Conservation (phyloP, 2,329 filamentous ascomycete genomes). For the Alternaria panax region DNA sequence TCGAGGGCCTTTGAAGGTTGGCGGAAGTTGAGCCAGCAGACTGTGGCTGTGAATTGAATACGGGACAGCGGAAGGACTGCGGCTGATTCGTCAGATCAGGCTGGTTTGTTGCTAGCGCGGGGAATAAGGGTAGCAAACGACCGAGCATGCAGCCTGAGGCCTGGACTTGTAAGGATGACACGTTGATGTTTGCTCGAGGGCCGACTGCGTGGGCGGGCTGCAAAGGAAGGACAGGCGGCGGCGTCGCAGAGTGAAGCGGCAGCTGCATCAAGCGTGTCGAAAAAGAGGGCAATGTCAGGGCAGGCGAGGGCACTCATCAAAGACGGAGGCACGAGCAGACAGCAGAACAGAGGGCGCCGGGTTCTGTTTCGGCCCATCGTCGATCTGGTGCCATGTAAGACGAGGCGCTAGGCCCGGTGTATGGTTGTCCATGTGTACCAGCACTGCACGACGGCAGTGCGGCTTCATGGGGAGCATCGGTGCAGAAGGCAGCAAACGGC, state of each 20-base stretch:
- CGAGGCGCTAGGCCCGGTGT: conserved; percentile 1
- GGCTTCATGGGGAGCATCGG: not conserved
- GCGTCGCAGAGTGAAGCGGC: conserved; percentile 7
- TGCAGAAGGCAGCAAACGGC: not conserved
- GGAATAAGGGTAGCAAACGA: conserved; percentile 16
- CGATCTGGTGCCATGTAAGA: conserved; percentile 14
- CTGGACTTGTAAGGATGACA: conserved; percentile 17
- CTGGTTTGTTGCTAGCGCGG: conserved; percentile 9
- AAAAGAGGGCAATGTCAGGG: not conserved
- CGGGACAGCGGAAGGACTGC: conserved; percentile 5
- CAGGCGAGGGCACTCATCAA: not conserved
- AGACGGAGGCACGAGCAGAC: not conserved
- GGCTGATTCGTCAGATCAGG: conserved; percentile 15
- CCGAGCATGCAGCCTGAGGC: conserved; percentile 15
- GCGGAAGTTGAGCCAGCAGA: conserved; percentile 6
- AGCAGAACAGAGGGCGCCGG: conserved; percentile 7
- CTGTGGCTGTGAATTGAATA: not conserved
- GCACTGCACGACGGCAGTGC: conserved; percentile 7
- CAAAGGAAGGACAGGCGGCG: not conserved
- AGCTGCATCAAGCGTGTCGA: not conserved
- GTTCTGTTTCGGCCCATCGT: conserved; percentile 12
- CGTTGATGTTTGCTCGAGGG: conserved; percentile 8
- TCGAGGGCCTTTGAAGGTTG: not conserved
- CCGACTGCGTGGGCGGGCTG: not conserved
- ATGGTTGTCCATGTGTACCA: not conserved